Base-by-base conservation (phyloP, 2,329 filamentous ascomycete genomes). In the Ustilaginoidea virens region DNA sequence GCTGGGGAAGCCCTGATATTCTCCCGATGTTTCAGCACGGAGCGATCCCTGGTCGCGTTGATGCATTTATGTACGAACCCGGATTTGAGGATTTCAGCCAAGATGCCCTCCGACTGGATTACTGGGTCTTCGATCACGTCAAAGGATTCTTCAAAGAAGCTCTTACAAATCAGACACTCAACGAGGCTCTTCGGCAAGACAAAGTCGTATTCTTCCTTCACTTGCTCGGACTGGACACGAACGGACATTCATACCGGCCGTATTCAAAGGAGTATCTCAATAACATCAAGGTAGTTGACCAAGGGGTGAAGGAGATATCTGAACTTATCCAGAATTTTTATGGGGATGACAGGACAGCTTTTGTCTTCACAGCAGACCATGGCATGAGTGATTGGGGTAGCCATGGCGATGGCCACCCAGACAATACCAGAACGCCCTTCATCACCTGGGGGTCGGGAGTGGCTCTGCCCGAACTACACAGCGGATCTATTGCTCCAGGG, bases 371-470 rank as follows among this genome's bases (percentile, higher is more conserved):
- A 1, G 90, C 90, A 6, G 90, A 98, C 47, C 90, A 98, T 51
- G 90, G 90, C 12, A 98, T 98, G 90, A 96, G 83, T 46, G 90
- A 98, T 53, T 94, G 80, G 77, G 90, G 92, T n/a, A 96, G 86
- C 42, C 92, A 98, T 50, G 92, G 92, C 21, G 90, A 98, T 51
- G 90, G 90, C 6, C 86, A 98, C 53, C 90, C 90, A 0, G 81
- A 98, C 51, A 98, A 96, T 45, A 98, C 90, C 3, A 72, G 90
- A 28, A 98, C 90, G 1, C 90, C 90, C 1, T 60, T 98, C 18
- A 81, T 98, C 40, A 75, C 69, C 3, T 98, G 90, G 90, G 90
- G 90, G 8, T 83, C 90, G 30, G 90, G 90, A 7, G 71, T 96
- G 22, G 83, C 85, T 3, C 67, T 69, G 38, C 90, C 90, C 1